These are phyloP conservation scores for Conidiobolus incongruus DNA, from an alignment of 371 early-diverging fungal species.

Conservation along the genomic window DNA sequence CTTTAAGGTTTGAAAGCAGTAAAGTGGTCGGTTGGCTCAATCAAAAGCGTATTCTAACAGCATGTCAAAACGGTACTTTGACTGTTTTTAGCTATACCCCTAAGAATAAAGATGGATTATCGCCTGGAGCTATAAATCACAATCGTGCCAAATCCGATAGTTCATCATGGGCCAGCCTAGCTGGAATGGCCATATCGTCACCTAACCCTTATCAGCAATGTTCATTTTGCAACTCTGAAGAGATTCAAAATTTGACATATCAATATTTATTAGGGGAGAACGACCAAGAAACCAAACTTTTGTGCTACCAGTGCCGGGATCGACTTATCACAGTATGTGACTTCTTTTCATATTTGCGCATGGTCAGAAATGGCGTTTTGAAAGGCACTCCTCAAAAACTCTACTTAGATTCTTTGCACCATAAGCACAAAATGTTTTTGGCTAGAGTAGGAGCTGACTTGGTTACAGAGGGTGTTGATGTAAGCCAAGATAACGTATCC, in stretches of 20 bases:
- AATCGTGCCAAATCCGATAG: too few relatives aligned
- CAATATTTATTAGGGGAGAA: background rate
- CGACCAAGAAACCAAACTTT: background rate
- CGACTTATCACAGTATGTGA: background rate
- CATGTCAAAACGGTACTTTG: background rate
- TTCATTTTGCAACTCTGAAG: background rate
- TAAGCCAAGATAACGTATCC: too few relatives aligned
- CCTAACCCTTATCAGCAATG: too few relatives aligned
- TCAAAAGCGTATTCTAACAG: background rate
- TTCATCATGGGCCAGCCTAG: too few relatives aligned
- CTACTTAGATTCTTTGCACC: background rate
- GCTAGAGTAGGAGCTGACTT: slow-evolving; percentile 1
- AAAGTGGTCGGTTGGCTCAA: background rate
- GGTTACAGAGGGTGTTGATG: too few relatives aligned
- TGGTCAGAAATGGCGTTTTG: slow-evolving; percentile 1
- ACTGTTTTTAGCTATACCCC: background rate
- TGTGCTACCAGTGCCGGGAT: background rate
- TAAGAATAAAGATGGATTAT: background rate
- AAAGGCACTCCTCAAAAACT: background rate
- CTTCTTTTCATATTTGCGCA: background rate
- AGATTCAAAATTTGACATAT: background rate
- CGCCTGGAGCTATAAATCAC: background rate
- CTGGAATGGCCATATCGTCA: too few relatives aligned
- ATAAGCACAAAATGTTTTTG: slow-evolving; percentile 2
- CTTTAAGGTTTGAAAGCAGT: background rate